Base-by-base conservation (phyloP, 2,329 filamentous ascomycete genomes). In the Fusarium robinianum region DNA sequence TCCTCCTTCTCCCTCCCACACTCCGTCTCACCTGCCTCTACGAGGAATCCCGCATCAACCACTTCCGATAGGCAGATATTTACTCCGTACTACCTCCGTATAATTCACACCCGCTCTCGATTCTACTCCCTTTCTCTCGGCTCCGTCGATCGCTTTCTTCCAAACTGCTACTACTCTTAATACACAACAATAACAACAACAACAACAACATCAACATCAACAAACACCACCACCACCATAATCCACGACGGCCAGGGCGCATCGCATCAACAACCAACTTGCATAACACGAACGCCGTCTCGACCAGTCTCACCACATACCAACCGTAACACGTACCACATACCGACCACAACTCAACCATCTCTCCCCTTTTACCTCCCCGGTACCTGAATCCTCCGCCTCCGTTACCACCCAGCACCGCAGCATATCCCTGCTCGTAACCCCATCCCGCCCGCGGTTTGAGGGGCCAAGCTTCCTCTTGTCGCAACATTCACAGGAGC, bases 351-450 rank as follows among this genome's bases (percentile, higher is more conserved):
- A 27, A 30, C 39, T 15, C 22, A n/a, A 29, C 42, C 35, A 32
- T 41, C 52, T 49, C 36, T 16, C 33, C 41, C 31, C 26, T 49
- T 51, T 31, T 43, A n/a, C 24, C 30, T 32, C 41, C 41, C 38
- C 33, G 33, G 41, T 44, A 48, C 45, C 45, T 46, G 39, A 38
- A 46, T 41, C 44, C 41, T 46, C 30, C 31, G 41, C 37, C 41
- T 23, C 45, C 16, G 29, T 41, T 37, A 37, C 39, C 35, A 40
- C 48, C 51, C 40, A 41, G 46, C 51, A 47, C 49, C 22, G 40
- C 27, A n/a, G n/a, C n/a, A n/a, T n/a, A 58, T 41, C 57, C 57
- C 57, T 60, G 57, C 41, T 48, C 44, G 40, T 42, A 49, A 51
- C 43, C 50, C 46, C 51, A 54, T 53, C 42, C 38, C 36, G 38